Base-by-base conservation (phyloP, 371 early-diverging fungal genomes). In the Apophysomyces trapeziformis region DNA sequence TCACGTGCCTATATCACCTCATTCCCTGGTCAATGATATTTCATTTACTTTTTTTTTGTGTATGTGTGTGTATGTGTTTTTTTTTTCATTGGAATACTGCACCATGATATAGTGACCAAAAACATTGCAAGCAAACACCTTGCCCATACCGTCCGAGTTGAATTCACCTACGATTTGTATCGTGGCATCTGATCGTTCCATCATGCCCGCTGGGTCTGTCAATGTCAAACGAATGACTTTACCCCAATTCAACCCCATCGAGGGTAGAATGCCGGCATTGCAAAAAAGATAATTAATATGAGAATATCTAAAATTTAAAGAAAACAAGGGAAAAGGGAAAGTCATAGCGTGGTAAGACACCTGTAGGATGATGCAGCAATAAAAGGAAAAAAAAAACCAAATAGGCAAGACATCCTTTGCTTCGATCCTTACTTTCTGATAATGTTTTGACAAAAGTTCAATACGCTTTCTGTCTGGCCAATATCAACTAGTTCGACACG, bases 71-170 rank as follows among this genome's bases (percentile, higher is more conserved):
- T 26, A 3, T 26, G 32, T 26, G 32, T 26, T 26, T 26, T 2
- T 3, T 26, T 26, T 26, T 26, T 26, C 32, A 2, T 26, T 61
- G 26, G 43, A 11, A 21, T 18, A 21, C 38, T 47, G 66, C 75
- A 90, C 87, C 84, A 96, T 87, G 9, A 95, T 64, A 68, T 93
- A 96, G 66, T 96, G 96, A 5, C 96, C 96, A 76, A 95, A 92
- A 7, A 93, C 88, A 72, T 96, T 96, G 47, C 90, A 87, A 18
- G 91, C 90, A 81, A 96, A 91, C 11, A 88, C 86, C 63, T 78
- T 79, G 0, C 95, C 96, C 63, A 95, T 69, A 0, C 93, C 93
- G 60, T 83, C 86, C n/a, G 74, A 74, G 43, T 70, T 83, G n/a
- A 83, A 61, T 32, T 92, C 90, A 0, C 73, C 74, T 0, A 68